Conservation (phyloP, 179 eudicot species). For the Patellifolia procumbens region DNA sequence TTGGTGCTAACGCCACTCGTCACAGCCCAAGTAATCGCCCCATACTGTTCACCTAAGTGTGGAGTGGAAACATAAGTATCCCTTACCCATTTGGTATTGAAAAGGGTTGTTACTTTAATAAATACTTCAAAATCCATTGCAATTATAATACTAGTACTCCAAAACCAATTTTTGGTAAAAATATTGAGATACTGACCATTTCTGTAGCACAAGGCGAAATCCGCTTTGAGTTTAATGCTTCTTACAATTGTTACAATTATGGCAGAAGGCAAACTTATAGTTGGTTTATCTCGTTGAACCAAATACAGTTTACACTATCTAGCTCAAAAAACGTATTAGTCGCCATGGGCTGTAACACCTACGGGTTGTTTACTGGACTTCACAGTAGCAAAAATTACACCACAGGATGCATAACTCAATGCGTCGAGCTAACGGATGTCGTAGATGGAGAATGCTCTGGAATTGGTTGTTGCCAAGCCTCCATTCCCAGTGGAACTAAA, state of each 20-base stretch:
- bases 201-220: background rate
- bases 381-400: background rate
- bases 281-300: fast-evolving
- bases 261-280: too few species aligned
- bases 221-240: background rate
- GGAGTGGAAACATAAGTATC: slow-evolving; percentile 18
- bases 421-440: background rate
- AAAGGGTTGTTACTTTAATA: slow-evolving; percentile 21
- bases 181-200: background rate
- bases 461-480: slow-evolving; percentile 37
- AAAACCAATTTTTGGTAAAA: background rate
- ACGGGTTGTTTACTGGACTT: slow-evolving; percentile 7
- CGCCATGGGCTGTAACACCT: slow-evolving; percentile 37
- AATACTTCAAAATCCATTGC: background rate
- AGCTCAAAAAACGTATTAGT: slow-evolving; percentile 22
- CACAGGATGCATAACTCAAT: slow-evolving; percentile 34
- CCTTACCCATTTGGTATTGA: slow-evolving; percentile 36
- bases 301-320: slow-evolving; percentile 13
- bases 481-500: slow-evolving; percentile 27
- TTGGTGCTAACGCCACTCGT: background rate
- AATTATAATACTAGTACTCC: background rate
- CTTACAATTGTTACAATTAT: background rate
- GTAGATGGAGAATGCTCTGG: slow-evolving; percentile 28
- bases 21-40: slow-evolving; percentile 6
- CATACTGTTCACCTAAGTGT: slow-evolving; percentile 23